These are phyloP conservation scores for Pyrus communis DNA, from an alignment of 306 rosid species.

Conservation along the genomic window DNA sequence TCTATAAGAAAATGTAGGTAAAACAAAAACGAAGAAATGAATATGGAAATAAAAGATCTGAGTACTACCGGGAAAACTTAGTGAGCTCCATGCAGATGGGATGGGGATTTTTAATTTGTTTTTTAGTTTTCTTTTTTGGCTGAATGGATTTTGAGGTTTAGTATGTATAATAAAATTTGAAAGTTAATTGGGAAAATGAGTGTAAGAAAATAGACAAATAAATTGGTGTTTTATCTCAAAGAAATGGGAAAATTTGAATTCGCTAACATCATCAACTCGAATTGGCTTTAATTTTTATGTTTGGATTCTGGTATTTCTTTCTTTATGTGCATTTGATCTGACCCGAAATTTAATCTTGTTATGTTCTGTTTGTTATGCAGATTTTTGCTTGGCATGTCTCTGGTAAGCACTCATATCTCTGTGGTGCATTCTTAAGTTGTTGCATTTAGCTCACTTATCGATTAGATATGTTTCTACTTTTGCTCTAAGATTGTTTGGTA, in stretches of 20 bases:
- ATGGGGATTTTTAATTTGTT: not conserved
- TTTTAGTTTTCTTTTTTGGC: not conserved
- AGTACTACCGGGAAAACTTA: not conserved
- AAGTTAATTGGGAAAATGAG: not conserved
- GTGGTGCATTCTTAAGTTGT: not conserved
- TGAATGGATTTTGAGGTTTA: not conserved
- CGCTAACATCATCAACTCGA: not conserved
- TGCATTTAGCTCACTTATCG: not conserved
- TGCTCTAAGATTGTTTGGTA: not conserved
- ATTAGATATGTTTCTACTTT: not conserved
- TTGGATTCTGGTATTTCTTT: not conserved
- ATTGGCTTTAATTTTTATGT: not conserved
- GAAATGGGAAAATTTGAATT: not conserved
- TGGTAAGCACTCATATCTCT: slow-evolving; percentile 34
- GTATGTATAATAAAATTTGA: not conserved
- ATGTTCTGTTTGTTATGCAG: slow-evolving; percentile 32
- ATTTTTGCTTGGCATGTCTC: slow-evolving; percentile 47
- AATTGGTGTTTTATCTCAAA: not conserved
- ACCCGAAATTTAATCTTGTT: not conserved
- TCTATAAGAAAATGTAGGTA: not conserved
- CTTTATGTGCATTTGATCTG: not conserved
- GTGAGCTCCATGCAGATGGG: not conserved
- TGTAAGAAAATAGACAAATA: not conserved
- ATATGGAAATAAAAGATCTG: not conserved
- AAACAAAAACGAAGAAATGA: too few relatives aligned